Base-by-base conservation (phyloP, 495 filamentous ascomycete species). In the Aspergillus sclerotiicarbonarius region DNA sequence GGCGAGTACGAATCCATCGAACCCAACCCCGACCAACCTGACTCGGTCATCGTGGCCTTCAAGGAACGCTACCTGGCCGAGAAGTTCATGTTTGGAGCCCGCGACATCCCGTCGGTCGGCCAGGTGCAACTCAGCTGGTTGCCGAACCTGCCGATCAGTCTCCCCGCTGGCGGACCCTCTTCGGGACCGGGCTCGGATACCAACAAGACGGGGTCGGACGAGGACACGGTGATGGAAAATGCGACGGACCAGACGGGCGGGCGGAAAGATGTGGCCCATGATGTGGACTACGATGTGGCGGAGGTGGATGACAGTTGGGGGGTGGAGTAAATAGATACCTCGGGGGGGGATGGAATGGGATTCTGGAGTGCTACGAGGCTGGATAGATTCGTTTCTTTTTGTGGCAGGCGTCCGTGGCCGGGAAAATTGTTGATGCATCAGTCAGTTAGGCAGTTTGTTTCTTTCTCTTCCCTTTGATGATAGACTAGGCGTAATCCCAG, bases 11-110 rank as follows among this genome's bases (percentile, higher is more conserved):
- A 91, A 53, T 84, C 83, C 41, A 87, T 97, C 53, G 83, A 91
- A 53, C 73, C 80, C 0, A 84, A 87, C 60, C 81, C 87, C 0
- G 70, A 81, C 2, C 74, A 80, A 21, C 61, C 79, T 4, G 75
- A 85, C 61, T 80, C 80, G 21, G 67, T 88, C 69, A 59, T 89
- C 69, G 82, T 98, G 54, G 82, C 82, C 2, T 98, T 98, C 70
- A 92, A 90, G 62, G 91, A 98, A 63, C 87, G 94, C 43, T 92
- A 87, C 63, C 87, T 88, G 7, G 94, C 92, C 13, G 93, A 97
- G 72, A 89, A 89, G 66, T 89, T 93, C 69, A 86, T 91, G 76
- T 84, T 84, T 69, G 76, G 82, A 41, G 71, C 82, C 5, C 83
- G 82, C 54, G 79, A 85, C 47, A 87, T 96, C 53, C 85, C 90